These are phyloP conservation scores for Leccinum angustisporum DNA, from an alignment of 1,284 basidiomycete species.

Conservation along the genomic window DNA sequence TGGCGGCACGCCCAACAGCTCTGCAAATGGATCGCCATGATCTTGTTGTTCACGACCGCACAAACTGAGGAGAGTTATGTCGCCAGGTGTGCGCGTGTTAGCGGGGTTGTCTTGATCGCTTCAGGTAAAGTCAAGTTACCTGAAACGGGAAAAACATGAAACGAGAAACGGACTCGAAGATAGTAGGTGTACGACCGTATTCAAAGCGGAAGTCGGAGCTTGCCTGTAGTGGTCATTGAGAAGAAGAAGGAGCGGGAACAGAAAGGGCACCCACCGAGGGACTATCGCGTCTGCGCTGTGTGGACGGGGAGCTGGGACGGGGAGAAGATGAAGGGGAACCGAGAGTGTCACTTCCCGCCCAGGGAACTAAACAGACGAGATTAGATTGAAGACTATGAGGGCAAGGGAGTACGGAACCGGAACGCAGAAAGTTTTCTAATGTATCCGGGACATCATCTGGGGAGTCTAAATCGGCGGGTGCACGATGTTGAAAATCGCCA, in stretches of 20 bases:
- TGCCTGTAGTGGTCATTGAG: slow-evolving; percentile 11
- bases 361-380: slow-evolving; percentile 29
- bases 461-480: slow-evolving; percentile 30
- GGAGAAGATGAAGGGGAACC: not conserved
- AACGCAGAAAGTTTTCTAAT: slow-evolving; percentile 45
- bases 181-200: slow-evolving; percentile 38
- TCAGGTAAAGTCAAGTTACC: not conserved
- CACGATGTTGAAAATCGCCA: slow-evolving; percentile 50
- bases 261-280: slow-evolving; percentile 23
- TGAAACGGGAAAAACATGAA: not conserved
- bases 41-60: slow-evolving; percentile 43
- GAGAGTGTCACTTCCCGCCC: not conserved
- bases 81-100: slow-evolving; percentile 28
- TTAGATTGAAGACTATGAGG: slow-evolving; percentile 19
- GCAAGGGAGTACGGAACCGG: not conserved
- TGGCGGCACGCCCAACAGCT: slow-evolving; percentile 1
- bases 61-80: slow-evolving; percentile 58
- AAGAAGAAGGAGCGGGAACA: not conserved
- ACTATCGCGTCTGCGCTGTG: slow-evolving; percentile 16
- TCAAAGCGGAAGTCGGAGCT: slow-evolving; percentile 38
- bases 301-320: slow-evolving; percentile 21
- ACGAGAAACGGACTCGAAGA: slow-evolving; percentile 45
- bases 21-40: slow-evolving; percentile 40
- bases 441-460: slow-evolving; percentile 36
- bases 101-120: slow-evolving; percentile 30